These are phyloP conservation scores for Fusarium sp. DNA, from an alignment of 2,329 filamentous ascomycete genomes.

Conservation along the genomic window DNA sequence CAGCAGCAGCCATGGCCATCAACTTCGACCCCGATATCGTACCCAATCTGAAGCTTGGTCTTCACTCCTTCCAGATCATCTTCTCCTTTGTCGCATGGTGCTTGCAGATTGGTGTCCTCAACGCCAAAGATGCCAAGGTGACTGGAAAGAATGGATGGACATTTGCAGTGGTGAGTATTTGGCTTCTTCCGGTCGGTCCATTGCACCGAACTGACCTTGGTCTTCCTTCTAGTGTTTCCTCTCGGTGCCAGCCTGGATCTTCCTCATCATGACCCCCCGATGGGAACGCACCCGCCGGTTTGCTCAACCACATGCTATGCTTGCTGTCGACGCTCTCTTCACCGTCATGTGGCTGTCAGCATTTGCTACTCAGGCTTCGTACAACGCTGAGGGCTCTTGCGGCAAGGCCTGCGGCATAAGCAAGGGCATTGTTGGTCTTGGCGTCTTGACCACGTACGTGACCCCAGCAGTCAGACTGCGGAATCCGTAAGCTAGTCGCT, in stretches of 20 bases:
- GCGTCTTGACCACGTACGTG: constrained; percentile 72
- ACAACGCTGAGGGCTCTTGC: constrained; percentile 69
- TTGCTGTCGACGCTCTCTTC: constrained; percentile 68
- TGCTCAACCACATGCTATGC: constrained; percentile 72
- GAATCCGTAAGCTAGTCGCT: constrained; percentile 1
- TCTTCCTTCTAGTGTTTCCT: constrained; percentile 68
- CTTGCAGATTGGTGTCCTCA: constrained; percentile 71
- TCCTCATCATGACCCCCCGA: constrained; percentile 73
- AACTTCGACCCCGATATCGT: constrained; percentile 67
- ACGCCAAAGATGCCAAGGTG: constrained; percentile 60
- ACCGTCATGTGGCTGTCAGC: constrained; percentile 74
- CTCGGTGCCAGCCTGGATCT: constrained; percentile 73
- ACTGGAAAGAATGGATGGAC: constrained; percentile 72
- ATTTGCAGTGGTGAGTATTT: constrained; percentile 69
- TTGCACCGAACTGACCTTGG: constrained; percentile 12
- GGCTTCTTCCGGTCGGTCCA: not conserved
- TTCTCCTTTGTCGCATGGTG: constrained; percentile 68
- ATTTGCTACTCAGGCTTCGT: constrained; percentile 74
- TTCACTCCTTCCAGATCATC: constrained; percentile 68
- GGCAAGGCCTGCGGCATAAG: constrained; percentile 69
- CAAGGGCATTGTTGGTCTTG: constrained; percentile 72
- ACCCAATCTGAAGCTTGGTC: constrained; percentile 67
- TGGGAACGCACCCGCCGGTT: constrained; percentile 71
- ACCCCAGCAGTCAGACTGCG: not conserved
- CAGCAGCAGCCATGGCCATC: constrained; percentile 60